These are phyloP conservation scores for Ustulina deusta DNA, from an alignment of 2,329 filamentous ascomycete species.

Conservation along the genomic window DNA sequence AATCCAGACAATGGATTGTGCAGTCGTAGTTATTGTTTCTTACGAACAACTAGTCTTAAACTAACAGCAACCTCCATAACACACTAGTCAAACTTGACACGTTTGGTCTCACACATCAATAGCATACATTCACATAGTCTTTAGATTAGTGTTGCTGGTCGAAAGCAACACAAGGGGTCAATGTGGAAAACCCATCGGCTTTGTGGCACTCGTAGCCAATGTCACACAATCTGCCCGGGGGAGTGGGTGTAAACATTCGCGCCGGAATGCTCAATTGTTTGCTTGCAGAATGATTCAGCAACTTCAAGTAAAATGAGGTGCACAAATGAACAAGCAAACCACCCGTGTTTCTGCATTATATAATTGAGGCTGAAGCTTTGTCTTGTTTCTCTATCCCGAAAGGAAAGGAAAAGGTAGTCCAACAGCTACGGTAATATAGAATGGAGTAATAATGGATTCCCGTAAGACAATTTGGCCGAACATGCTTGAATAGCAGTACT, in stretches of 20 bases:
- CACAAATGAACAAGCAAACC: background rate
- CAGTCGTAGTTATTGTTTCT: background rate
- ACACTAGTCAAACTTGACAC: background rate
- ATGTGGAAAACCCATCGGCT: background rate
- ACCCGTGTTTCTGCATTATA: background rate
- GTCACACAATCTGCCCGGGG: background rate
- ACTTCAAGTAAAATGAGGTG: background rate
- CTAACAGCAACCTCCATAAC: background rate
- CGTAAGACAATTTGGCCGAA: background rate
- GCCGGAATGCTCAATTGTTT: background rate
- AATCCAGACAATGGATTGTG: background rate
- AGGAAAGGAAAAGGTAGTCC: too few species aligned
- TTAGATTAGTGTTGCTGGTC: background rate
- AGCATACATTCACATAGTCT: background rate
- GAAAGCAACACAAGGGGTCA: conserved; percentile 7
- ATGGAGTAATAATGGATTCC: background rate
- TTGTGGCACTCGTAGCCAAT: background rate
- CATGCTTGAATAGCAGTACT: background rate
- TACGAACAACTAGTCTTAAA: background rate
- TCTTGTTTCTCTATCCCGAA: too few species aligned
- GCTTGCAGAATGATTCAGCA: background rate
- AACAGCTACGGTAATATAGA: too few species aligned
- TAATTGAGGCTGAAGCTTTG: too few species aligned
- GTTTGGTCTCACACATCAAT: background rate
- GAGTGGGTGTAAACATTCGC: background rate